A percentile compares a stretch with the other conserved stretches of the same genome.
Conservation (phyloP, 331 rosid species). For the Quercus lobata region DNA sequence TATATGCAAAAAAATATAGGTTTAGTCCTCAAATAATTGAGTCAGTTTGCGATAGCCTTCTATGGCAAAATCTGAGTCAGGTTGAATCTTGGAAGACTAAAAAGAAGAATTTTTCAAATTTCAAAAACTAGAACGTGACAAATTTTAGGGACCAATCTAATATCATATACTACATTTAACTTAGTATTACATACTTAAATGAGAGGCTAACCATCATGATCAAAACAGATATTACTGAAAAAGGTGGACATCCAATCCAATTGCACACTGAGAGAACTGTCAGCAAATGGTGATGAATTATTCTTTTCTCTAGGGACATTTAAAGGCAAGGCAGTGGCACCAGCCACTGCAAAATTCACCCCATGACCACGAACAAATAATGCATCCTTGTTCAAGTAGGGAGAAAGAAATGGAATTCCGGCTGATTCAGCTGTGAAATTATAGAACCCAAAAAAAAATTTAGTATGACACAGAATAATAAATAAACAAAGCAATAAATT, state of each 20-base stretch:
- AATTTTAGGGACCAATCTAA: no score
- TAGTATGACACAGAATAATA: neutral
- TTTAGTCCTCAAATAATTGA: no score
- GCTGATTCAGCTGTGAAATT: neutral
- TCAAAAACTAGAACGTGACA: no score
- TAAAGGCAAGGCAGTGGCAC: slow-evolving; percentile 8
- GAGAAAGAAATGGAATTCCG: slow-evolving; percentile 8
- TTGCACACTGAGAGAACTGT: neutral
- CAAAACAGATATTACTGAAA: neutral
- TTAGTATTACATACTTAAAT: neutral
- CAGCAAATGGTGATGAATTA: neutral
- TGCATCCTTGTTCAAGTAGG: neutral
- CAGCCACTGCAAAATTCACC: slow-evolving; percentile 21
- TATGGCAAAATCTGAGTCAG: no score
- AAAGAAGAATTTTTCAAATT: no score
- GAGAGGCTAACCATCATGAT: neutral
- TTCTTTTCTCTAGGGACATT: neutral
- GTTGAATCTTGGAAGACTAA: no score
- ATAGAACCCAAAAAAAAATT: neutral
- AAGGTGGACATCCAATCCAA: slow-evolving; percentile 17
- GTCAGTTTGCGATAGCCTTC: no score
- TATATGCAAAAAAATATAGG: no score
- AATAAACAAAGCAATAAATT: no score
- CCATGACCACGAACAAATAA: neutral
- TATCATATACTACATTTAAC: no score